Evolutionary conservation across 2,329 filamentous ascomycete species (phyloP), one percentile per base, ranked within the genome.

Genomic region (Colletotrichum chrysophilum): DNA sequence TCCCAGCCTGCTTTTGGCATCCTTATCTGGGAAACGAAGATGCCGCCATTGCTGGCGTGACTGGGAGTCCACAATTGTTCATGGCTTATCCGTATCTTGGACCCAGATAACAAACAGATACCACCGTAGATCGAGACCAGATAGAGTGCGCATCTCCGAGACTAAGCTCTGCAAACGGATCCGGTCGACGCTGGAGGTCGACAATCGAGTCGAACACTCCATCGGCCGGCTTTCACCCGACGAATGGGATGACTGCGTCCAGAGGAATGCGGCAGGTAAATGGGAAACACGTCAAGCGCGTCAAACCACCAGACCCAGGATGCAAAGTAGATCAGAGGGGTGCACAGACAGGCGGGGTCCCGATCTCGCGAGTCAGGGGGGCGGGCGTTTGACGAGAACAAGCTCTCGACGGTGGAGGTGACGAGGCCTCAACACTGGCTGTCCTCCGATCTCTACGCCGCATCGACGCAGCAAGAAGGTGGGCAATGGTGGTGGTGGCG

Each of bases 261-360:
- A 52, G 30, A 61, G 72, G 38, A 75, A 75, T 72, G 68, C 52
- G 72, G 72, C 69, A 75, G 52, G 72, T 62, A 43, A 62, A 70
- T 60, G 58, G 56, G n/a, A 73, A 28, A 58, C 56, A 75, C 64
- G 73, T 73, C 70, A 60, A 68, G 70, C 62, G 69, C 32, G 70
- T 58, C 48, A 24, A 58, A 65, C 58, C 43, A 58, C 61, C 58
- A 58, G 43, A 36, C 48, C 24, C 48, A 21, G 14, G 38, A 36
- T 52, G 64, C 72, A 75, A 13, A 67, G 43, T 68, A 67, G 70
- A 68, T 73, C 70, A 58, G 64, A 64, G 70, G 64, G 56, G 55
- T 43, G 64, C 58, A 73, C 56, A 52, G 32, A 73, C 43, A 34
- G 62, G 64, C 62, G 64, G 58, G 70, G 60, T 64, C 21, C 61